Conservation (phyloP, 1,284 basidiomycete genomes). For the Austroboletus niveus region DNA sequence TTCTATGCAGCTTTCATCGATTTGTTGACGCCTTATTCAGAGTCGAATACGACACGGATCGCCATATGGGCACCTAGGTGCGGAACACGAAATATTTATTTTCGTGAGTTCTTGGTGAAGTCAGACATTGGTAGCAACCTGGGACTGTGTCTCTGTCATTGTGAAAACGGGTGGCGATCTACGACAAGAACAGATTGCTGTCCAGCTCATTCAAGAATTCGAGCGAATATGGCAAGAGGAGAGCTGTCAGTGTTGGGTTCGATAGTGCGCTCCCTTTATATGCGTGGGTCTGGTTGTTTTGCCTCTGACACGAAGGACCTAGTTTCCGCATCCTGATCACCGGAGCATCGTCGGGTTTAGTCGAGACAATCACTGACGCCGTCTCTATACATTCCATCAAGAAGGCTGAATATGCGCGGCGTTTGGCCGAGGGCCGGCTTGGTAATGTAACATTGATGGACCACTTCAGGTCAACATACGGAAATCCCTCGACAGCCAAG, state of each 20-base stretch:
- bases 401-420: conserved; percentile 93
- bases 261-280: conserved; percentile 65
- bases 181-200: conserved; percentile 96
- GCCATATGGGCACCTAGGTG: conserved; percentile 94
- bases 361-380: conserved; percentile 95
- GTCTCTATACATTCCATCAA: conserved; percentile 99
- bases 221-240: conserved; percentile 95
- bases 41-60: conserved; percentile 88
- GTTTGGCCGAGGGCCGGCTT: conserved; percentile 76
- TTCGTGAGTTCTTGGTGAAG: conserved; percentile 7
- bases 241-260: conserved; percentile 85
- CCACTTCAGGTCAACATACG: conserved; percentile 88
- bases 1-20: neutral
- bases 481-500: conserved; percentile 82
- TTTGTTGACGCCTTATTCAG: conserved; percentile 34
- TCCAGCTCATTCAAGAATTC: conserved; percentile 93
- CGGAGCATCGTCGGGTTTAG: conserved; percentile 88
- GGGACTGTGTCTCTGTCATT: conserved; percentile 93
- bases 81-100: conserved; percentile 33
- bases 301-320: conserved; percentile 6
- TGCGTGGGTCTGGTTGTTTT: neutral
- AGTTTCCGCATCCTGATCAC: conserved; percentile 90
- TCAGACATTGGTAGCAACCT: conserved; percentile 48
- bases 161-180: conserved; percentile 98
- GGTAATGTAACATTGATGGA: conserved; percentile 87